Percentiles rank a stretch among this genome's conserved stretches.
Evolutionary conservation across 176 grass and related monocot genomes (phyloP).

Genomic region (Oryza meridionalis): DNA sequence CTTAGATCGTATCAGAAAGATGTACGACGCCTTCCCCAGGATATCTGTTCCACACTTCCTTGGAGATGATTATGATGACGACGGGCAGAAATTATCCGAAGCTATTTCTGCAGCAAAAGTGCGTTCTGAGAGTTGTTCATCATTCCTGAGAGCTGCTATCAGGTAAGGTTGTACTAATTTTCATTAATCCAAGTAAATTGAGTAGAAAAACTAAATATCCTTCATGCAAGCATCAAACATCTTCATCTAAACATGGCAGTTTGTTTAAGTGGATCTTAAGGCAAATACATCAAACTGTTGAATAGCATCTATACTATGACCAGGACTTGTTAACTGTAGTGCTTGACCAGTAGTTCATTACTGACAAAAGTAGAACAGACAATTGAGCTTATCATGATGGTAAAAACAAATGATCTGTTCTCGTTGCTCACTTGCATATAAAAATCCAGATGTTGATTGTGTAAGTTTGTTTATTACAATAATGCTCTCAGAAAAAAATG

Average conservation of each 20-base stretch:
- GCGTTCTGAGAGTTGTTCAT: conserved; percentile 83
- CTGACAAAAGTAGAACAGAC: conserved; percentile 28
- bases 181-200: conserved; percentile 30
- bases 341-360: conserved; percentile 6
- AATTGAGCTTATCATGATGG: conserved; percentile 21
- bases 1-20: conserved; percentile 77
- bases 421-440: neutral
- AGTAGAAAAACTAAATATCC: neutral
- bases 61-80: conserved; percentile 78
- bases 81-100: conserved; percentile 85
- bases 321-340: conserved; percentile 3
- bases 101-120: conserved; percentile 86
- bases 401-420: conserved; percentile 30
- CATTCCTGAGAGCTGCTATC: conserved; percentile 87
- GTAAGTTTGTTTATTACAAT: conserved; percentile 15
- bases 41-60: conserved; percentile 75
- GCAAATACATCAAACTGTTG: conserved; percentile 2
- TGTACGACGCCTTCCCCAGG: conserved; percentile 87
- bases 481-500: neutral
- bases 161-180: conserved; percentile 55
- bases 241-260: conserved; percentile 19
- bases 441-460: neutral
- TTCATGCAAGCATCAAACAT: conserved; percentile 11
- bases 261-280: conserved; percentile 12
- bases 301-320: conserved; percentile 12